Base-by-base conservation (phyloP, 768 basidiomycete genomes). In the Lactifluus piperatus region DNA sequence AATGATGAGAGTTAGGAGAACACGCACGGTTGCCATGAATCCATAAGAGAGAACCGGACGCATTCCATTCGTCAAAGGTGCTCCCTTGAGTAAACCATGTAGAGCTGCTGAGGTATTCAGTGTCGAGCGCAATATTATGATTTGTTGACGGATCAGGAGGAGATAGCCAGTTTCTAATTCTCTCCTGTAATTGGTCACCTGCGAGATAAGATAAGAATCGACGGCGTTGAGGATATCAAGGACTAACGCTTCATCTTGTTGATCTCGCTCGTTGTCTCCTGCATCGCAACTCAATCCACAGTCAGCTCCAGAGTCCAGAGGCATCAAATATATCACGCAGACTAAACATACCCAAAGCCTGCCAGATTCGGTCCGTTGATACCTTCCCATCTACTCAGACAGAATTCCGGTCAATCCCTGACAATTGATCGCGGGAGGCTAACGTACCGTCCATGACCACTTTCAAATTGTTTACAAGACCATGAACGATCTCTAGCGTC, bases 131-230 rank as follows among this genome's bases (percentile, higher is more conserved):
- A 26, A 47, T 27, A 11, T 47, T 36, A 24, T 56, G 54, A 13
- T 56, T 56, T 30, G n/a, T 56, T 10, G 54, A 56, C 1, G 54
- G 44, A n/a, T 56, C 54, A 2, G 54, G 54, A n/a, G 54, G 54
- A 1, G 46, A 56, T 6, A 56, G 22, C 54, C 54, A 56, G n/a
- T 6, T 18, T 13, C 34, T 20, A 11, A 47, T 22, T 2, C 37
- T n/a, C 32, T 37, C 26, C 24, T 56, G 54, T 13, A 46, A n/a
- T 3, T 56, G 45, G 34, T 47, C 34, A 2, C 45, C 47, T 56
- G 34, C 4, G 20, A 43, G 4, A 20, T 6, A 24, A 1, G 22
- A 5, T 11, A 3, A 30, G 13, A 22, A 7, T 43, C 11, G 20
- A 1, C 37, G 37, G 10, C 9, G 2, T 36, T 14, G n/a, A 16